Evolutionary conservation across 441 rosid species (phyloP).

Genomic region (Eutrema salsugineum): DNA sequence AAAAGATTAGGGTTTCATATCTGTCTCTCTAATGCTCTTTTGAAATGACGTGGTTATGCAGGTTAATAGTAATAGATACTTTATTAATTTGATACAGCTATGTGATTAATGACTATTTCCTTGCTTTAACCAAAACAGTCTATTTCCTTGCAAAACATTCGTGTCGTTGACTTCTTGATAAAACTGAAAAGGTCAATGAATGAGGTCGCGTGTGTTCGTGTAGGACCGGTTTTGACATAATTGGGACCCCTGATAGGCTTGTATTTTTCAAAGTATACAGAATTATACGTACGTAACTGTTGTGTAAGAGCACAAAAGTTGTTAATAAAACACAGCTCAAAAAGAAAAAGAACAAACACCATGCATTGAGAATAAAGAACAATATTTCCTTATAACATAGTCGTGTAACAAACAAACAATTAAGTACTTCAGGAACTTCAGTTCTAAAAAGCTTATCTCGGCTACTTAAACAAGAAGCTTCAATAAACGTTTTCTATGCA

Average conservation of each 20-base stretch:
- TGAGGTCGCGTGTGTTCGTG: background rate
- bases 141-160: background rate
- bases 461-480: too few species aligned
- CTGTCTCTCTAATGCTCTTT: conserved; percentile 3
- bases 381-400: too few species aligned
- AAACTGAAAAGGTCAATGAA: background rate
- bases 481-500: too few species aligned
- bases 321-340: too few species aligned
- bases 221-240: background rate
- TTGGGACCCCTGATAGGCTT: background rate
- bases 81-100: background rate
- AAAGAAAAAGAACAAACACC: too few species aligned
- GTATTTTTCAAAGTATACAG: background rate
- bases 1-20: conserved; percentile 1
- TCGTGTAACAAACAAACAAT: too few species aligned
- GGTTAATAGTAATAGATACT: background rate
- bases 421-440: too few species aligned
- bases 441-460: too few species aligned
- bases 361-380: too few species aligned
- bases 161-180: background rate
- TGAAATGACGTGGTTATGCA: background rate
- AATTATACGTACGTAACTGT: background rate
- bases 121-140: background rate
- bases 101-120: background rate
- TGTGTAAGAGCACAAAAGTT: background rate